Evolutionary conservation across 2,329 filamentous ascomycete genomes (phyloP).

Genomic region (Tolypocladium capitatum): DNA sequence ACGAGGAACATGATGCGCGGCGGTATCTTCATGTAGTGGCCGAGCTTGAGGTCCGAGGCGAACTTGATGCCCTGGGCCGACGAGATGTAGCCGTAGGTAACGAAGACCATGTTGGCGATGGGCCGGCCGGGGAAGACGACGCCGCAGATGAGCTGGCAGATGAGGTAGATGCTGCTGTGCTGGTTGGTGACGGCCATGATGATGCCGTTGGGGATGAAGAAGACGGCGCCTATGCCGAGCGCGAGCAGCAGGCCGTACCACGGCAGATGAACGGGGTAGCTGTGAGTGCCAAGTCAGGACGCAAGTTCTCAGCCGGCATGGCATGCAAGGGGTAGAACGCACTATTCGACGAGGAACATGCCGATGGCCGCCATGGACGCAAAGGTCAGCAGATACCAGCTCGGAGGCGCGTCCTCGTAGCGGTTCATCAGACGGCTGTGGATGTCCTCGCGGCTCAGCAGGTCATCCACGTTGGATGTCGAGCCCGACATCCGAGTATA

Average conservation of each 20-base stretch:
- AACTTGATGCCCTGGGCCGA: slow-evolving; percentile 85
- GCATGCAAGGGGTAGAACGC: slow-evolving; percentile 20
- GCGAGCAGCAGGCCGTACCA: slow-evolving; percentile 79
- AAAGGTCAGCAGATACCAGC: slow-evolving; percentile 70
- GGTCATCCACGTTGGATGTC: slow-evolving; percentile 31
- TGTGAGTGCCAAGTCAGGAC: slow-evolving; percentile 14
- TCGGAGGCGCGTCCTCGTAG: slow-evolving; percentile 69
- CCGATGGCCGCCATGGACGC: slow-evolving; percentile 63
- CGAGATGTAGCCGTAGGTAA: slow-evolving; percentile 82
- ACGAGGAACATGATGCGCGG: slow-evolving; percentile 67
- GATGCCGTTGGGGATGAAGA: slow-evolving; percentile 84
- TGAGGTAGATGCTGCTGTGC: slow-evolving; percentile 73
- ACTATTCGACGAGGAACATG: slow-evolving; percentile 78
- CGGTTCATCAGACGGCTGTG: slow-evolving; percentile 73
- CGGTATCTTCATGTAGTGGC: slow-evolving; percentile 80
- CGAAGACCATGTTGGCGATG: slow-evolving; percentile 87
- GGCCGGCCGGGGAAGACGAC: slow-evolving; percentile 71
- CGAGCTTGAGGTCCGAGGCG: slow-evolving; percentile 73
- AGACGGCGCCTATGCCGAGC: slow-evolving; percentile 61
- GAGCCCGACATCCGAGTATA: slow-evolving; percentile 19
- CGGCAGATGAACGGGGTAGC: slow-evolving; percentile 67
- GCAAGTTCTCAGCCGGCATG: neutral
- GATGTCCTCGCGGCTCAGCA: slow-evolving; percentile 63
- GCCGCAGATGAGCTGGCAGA: slow-evolving; percentile 76
- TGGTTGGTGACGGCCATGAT: slow-evolving; percentile 91